These are phyloP conservation scores for Excoecaria cochinchinensis DNA, from an alignment of 345 rosid species.

Conservation along the genomic window DNA sequence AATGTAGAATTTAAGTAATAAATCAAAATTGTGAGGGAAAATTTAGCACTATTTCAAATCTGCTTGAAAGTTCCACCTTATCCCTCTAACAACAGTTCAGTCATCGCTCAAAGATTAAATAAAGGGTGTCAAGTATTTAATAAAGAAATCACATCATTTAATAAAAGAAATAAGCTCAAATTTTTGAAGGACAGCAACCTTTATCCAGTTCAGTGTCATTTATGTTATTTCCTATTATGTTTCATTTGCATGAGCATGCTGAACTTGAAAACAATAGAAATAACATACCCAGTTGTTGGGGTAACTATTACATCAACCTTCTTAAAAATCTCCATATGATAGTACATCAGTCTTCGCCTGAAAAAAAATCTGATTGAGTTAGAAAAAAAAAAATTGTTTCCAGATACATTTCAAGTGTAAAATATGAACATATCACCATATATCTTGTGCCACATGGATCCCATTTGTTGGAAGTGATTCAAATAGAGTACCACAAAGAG, in stretches of 20 bases:
- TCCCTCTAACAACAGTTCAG: not conserved
- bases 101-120: not conserved
- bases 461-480: not conserved
- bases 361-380: constrained; percentile 19
- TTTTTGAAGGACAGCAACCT: not conserved
- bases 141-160: not conserved
- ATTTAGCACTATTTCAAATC: not conserved
- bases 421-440: not conserved
- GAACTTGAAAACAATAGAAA: not conserved
- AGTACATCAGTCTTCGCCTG: constrained; percentile 79
- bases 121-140: not conserved
- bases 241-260: not conserved
- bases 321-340: constrained; percentile 80
- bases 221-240: not conserved
- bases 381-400: not conserved
- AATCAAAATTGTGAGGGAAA: not conserved
- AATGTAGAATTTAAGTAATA: not conserved
- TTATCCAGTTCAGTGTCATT: not conserved
- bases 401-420: not conserved
- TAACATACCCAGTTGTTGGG: constrained; percentile 73
- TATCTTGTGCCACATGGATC: not conserved
- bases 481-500: not conserved
- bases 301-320: constrained; percentile 81
- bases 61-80: not conserved
- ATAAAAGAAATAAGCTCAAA: not conserved